phyloP scores from a whole-genome alignment of 331 rosid species.

The Dryas integrifolia region DNA sequence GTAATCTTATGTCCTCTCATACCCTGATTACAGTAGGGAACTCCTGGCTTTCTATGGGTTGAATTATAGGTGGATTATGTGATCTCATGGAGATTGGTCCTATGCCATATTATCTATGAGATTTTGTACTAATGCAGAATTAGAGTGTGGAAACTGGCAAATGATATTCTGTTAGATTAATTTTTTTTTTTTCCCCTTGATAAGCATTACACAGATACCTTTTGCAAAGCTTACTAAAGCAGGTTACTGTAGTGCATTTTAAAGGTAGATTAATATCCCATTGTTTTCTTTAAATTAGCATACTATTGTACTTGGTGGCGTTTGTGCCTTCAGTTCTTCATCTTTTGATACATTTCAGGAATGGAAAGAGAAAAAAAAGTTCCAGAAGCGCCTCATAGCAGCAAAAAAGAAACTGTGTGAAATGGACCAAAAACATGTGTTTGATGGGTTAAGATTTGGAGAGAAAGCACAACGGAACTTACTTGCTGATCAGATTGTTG shows the following conservation, averaged over 20 bases:
- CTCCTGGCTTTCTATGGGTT: neutral
- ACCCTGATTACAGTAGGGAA: neutral
- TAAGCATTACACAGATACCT: neutral
- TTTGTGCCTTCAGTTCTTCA: constrained; percentile 21
- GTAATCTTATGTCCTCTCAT: neutral
- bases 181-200: no score
- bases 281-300: neutral
- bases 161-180: no score
- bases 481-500: constrained; percentile 78
- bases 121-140: neutral
- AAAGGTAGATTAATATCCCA: neutral
- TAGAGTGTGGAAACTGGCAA: no score
- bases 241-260: neutral
- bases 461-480: constrained; percentile 71
- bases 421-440: constrained; percentile 79
- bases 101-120: neutral
- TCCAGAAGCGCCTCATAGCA: constrained; percentile 70
- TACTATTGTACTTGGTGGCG: neutral
- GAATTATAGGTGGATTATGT: neutral
- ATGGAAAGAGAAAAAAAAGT: constrained; percentile 89
- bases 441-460: constrained; percentile 72
- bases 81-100: constrained; percentile 9
- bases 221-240: neutral
- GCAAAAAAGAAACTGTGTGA: constrained; percentile 86
- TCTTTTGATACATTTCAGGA: constrained; percentile 53